Evolutionary conservation across 2,329 filamentous ascomycete genomes (phyloP), one percentile per base, ranked within the genome.

Genomic region (Ascomycota sp.): DNA sequence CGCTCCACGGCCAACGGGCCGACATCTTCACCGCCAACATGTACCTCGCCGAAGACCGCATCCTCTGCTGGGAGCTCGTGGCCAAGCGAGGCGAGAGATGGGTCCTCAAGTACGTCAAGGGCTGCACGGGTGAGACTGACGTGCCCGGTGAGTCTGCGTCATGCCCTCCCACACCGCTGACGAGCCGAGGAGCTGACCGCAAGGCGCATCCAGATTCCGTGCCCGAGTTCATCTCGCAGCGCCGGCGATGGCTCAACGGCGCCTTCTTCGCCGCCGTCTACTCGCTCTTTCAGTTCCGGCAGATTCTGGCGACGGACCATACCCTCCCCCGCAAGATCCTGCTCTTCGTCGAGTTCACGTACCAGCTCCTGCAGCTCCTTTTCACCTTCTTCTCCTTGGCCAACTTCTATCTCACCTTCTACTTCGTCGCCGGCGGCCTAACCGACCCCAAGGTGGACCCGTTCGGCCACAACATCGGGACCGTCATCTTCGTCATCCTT

Each of bases 361-460:
- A 98, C 53, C 89, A 98, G 50, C 76, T 92, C 48, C 65, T 95
- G 41, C 79, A 83, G 46, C 69, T 98, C 10, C 53, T 92, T 36
- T 98, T 98, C 59, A 98, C 89, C 27, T 98, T 82, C 60, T 95
- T 98, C 60, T 93, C 86, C 8, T 71, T 98, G 25, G 85, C 86
- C 52, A 98, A 98, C 61, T 98, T 95, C 63, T 98, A 95, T 52
- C 73, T 98, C 30, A 92, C 85, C 33, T 98, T 98, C 57, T 98
- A 85, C 65, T 98, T 98, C 59, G 76, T 98, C 40, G 83, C 83
- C 15, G 89, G 89, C 26, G 91, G 85, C 25, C 65, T 98, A 11
- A 68, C 78, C 0, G 82, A 95, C 43, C 58, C 69, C 0, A 59
- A 60, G 19, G 61, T 91, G 39, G 89, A 98, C 50, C 91, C 91